Evolutionary conservation across 352 stramenopile species (phyloP), one percentile per base, ranked within the genome.

Genomic region (Phytophthora kernoviae): DNA sequence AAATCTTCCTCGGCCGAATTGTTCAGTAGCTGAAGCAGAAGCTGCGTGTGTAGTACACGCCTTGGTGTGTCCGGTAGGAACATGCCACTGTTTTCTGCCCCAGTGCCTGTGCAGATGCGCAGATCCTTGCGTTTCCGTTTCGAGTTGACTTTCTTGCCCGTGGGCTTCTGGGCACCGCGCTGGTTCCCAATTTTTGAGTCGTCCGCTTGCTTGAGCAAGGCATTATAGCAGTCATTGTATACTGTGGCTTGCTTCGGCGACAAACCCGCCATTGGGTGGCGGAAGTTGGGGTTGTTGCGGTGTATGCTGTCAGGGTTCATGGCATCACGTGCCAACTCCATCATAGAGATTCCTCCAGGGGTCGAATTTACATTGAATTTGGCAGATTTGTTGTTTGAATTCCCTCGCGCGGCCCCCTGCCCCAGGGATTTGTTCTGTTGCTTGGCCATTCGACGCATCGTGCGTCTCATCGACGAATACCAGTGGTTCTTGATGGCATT

Each of bases 401-500:
- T 15, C 20, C 40, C 32, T 0, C 49, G 53, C 18, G 68, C 68
- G 7, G 49, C 44, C 1, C 4, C 51, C 26, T 84, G 72, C 0
- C 70, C 70, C 17, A 89, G 24, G 8, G 81, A 75, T 43, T 94
- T 94, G 63, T 86, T 91, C 56, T 92, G 82, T 60, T 94, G 85
- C 62, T 94, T 96, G 34, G 87, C 87, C 66, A 96, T 92, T 15
- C 87, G 82, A 2, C 86, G 82, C 86, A 97, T 96, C 24, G 89
- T 97, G 11, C 88, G 75, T 41, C 90, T 78, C 90, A 97, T 97
- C 10, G 88, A 96, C 65, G 85, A 96, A 58, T 97, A 96, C 87
- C 87, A 96, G 61, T 96, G 87, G 58, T 96, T 96, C 69, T 95
- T 95, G 57, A 95, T 95, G 40, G 84, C 87, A 58, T 95, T 95